Conservation (phyloP, 2,329 filamentous ascomycete genomes). For the Neophaeococcomyces aloes region DNA sequence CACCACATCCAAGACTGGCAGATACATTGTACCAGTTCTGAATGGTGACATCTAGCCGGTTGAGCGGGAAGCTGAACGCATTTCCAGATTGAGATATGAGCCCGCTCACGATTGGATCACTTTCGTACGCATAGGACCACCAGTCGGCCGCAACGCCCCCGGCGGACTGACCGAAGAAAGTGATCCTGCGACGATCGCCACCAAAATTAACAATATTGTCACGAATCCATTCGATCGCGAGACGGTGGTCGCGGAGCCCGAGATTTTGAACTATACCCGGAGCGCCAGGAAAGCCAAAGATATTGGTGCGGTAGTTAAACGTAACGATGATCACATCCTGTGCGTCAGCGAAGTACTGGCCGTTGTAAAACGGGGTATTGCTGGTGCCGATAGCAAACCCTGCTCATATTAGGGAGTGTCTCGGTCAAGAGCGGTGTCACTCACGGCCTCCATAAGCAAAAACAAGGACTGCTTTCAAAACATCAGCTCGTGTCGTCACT, state of each 20-base stretch:
- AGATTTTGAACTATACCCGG: slow-evolving; percentile 32
- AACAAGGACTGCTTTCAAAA: slow-evolving; percentile 30
- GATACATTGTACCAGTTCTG: slow-evolving; percentile 51
- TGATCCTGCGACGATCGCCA: slow-evolving; percentile 37
- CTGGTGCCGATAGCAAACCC: slow-evolving; percentile 30
- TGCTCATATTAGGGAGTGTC: slow-evolving; percentile 7
- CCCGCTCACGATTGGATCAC: slow-evolving; percentile 6
- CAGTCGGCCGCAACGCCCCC: slow-evolving; percentile 23
- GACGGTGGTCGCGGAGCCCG: slow-evolving; percentile 44
- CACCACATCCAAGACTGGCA: slow-evolving; percentile 47
- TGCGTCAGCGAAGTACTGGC: slow-evolving; percentile 23
- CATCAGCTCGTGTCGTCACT: slow-evolving; percentile 14
- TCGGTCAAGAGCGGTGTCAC: slow-evolving; percentile 9
- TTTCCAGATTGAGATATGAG: slow-evolving; percentile 6
- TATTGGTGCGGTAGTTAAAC: slow-evolving; percentile 33
- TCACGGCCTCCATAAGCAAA: slow-evolving; percentile 32
- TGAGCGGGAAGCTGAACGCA: background rate
- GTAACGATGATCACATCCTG: slow-evolving; percentile 12
- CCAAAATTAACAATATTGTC: slow-evolving; percentile 43
- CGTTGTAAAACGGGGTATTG: slow-evolving; percentile 7
- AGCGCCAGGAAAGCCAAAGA: slow-evolving; percentile 34
- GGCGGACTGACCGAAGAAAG: slow-evolving; percentile 41
- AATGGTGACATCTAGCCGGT: background rate
- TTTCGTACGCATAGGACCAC: slow-evolving; percentile 2
- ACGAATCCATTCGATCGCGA: slow-evolving; percentile 42